Evolutionary conservation across 495 filamentous ascomycete genomes (phyloP), one percentile per base, ranked within the genome.

Genomic region (Trichoderma asperelloides): DNA sequence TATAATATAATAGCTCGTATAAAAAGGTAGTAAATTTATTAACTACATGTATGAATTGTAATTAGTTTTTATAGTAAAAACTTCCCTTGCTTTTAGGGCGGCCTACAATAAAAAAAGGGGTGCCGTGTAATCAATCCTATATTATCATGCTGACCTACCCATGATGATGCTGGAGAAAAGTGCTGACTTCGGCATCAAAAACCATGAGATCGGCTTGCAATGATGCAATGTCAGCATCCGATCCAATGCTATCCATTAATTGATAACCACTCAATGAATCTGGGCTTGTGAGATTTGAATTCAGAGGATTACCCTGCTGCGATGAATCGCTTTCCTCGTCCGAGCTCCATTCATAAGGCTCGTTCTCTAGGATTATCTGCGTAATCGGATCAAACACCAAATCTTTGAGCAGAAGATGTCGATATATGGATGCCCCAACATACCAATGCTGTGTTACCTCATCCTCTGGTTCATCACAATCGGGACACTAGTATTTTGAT

Each of bases 351-450:
- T 40, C 60, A 23, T 15, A 30, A 63, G 60, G 60, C 37, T 63
- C 60, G 25, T 63, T 63, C 60, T 37, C 60, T 12, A 63, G 60
- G 27, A 63, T 63, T 37, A 37, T 63, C 60, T 63, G 60, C 27
- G 60, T 63, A 16, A 63, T 63, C 13, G 60, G 60, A 37, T 63
- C 60, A 37, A 63, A 63, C 60, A 33, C 60, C 12, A 63, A 11
- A 21, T 63, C 60, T 40, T 63, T 63, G 60, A 63, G 60, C 60
- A 33, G 27, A 25, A 63, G 25, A 37, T 63, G 60, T 30, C 60
- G 60, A 63, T 63, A 63, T 1, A 63, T 63, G 12, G 11, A 63
- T 16, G 27, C 60, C 49, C 6, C 60, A 63, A 63, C 60, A 33
- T 63, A 63, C 60, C 7, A n/a, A 37, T n/a, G 11, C 60, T 40